Evolutionary conservation across 371 early-diverging fungal genomes (phyloP), one percentile per base, ranked within the genome.

Genomic region (Mucor piriformis): DNA sequence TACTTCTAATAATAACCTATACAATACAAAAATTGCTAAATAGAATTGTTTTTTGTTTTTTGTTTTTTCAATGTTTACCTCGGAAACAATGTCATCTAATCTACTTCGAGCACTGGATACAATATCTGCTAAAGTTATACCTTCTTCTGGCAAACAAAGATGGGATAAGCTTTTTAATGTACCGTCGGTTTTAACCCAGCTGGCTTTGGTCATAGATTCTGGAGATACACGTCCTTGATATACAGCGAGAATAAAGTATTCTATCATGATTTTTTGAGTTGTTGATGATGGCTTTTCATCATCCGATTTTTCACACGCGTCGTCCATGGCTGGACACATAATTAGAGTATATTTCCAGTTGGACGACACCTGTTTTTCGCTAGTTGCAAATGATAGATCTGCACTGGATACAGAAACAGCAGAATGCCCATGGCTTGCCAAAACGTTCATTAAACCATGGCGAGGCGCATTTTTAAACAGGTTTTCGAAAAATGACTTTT

Each of bases 401-500:
- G 53, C 47, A 37, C 78, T 72, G 4, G 73, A 70, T n/a, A 70
- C 66, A 2, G 69, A 48, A 15, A 64, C 70, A 7, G 63, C 75
- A 12, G 66, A 53, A 15, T 63, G 61, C 6, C 63, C 54, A 24
- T 61, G 51, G 6, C 54, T 63, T 2, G 51, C 35, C 2, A 53
- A 35, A 2, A 79, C 25, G 34, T 57, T 71, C 3, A 20, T 12
- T 50, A 90, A 82, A 0, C 90, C 89, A 63, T 91, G 87, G 15
- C 83, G 70, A 35, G 80, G 78, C 0, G 92, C 88, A 55, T 86
- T 89, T 60, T 83, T 83, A 52, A 92, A 72, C 24, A 92, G 79
- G 46, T 87, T 90, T 18, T 85, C 81, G 66, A 88, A 89, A 34
- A 93, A 76, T 16, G 83, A 68, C 27, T 74, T 44, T 4, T 61